Evolutionary conservation across 75 land plant species (phyloP).

Genomic region (Cunninghamia lanceolata): DNA sequence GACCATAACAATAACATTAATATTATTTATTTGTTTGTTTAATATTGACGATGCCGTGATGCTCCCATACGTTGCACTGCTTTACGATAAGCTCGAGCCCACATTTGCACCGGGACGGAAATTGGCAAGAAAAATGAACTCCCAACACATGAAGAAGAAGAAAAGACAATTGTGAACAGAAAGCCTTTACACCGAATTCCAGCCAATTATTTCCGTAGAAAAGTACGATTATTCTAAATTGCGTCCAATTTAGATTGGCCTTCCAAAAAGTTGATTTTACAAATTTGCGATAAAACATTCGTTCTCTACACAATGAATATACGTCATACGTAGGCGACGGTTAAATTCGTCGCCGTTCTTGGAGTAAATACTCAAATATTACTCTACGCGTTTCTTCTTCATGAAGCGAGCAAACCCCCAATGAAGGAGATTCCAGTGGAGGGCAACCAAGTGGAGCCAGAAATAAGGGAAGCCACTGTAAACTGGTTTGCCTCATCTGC

Average conservation of each 20-base stretch:
- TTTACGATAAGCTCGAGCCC: no score
- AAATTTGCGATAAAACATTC: no score
- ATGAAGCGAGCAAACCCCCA: conserved; percentile 12
- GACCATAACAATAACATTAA: no score
- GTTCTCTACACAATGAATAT: no score
- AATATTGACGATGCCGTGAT: no score
- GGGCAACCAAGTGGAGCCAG: conserved; percentile 40
- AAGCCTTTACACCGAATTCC: background rate
- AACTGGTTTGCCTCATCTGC: conserved; percentile 27
- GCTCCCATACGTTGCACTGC: background rate
- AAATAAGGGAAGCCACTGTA: conserved; percentile 42
- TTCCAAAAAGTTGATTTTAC: background rate
- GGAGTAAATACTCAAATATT: background rate
- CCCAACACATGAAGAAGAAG: background rate
- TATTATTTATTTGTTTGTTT: no score
- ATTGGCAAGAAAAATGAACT: no score
- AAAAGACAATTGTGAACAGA: background rate
- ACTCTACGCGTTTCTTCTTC: background rate
- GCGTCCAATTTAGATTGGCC: background rate
- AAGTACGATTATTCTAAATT: background rate
- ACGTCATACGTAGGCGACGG: background rate
- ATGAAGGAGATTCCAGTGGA: conserved; percentile 30
- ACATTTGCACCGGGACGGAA: no score
- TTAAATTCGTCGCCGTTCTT: background rate
- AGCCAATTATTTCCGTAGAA: background rate